Conservation (phyloP, 2,329 filamentous ascomycete genomes). For the Rugonectria rugulosa region DNA sequence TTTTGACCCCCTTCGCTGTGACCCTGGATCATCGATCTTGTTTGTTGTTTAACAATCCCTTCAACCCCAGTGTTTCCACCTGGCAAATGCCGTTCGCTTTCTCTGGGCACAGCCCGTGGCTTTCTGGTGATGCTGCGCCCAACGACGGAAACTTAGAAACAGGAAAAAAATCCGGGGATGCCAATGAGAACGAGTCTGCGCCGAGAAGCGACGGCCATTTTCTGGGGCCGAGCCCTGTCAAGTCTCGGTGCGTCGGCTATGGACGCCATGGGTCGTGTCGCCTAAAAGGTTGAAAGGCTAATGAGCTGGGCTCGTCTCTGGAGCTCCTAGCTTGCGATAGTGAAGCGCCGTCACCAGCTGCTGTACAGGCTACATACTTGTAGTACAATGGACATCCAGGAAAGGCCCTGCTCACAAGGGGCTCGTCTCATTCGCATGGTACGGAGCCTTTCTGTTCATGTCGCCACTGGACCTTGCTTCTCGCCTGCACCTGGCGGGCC, state of each 20-base stretch:
- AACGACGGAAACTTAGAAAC: neutral
- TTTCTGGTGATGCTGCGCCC: neutral
- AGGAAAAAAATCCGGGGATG: constrained; percentile 39
- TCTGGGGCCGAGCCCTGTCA: constrained; percentile 23
- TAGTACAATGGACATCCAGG: no score
- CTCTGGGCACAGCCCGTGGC: neutral
- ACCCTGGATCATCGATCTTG: constrained; percentile 5
- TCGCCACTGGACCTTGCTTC: no score
- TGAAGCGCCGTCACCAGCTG: neutral
- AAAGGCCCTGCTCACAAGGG: neutral
- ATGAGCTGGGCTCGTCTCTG: neutral
- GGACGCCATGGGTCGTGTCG: neutral
- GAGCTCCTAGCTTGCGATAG: neutral
- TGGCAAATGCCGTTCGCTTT: neutral
- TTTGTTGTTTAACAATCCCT: neutral
- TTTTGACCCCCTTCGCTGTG: neutral
- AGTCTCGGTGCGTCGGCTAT: constrained; percentile 9
- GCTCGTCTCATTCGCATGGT: no score
- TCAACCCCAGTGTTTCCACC: neutral
- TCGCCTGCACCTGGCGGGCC: neutral
- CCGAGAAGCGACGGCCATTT: constrained; percentile 37
- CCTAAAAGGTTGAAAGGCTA: neutral
- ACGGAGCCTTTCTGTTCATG: no score
- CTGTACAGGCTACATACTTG: constrained; percentile 8
- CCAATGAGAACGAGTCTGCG: constrained; percentile 34